These are phyloP conservation scores for Serendipita sp. DNA, from an alignment of 768 basidiomycete species.

Conservation along the genomic window DNA sequence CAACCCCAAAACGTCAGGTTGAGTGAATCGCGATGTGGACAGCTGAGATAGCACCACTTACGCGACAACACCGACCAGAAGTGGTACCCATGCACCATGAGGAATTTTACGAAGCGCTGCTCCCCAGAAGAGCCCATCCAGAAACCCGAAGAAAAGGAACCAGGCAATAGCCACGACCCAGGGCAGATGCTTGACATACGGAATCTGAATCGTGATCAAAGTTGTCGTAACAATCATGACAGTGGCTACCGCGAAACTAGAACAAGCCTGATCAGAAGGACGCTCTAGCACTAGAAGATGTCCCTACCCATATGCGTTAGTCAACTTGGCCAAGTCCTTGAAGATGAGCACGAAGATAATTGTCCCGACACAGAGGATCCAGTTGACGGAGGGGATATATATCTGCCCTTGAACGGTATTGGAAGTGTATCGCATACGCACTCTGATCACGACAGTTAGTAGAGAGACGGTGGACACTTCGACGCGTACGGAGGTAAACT, in stretches of 20 bases:
- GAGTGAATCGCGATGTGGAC: neutral
- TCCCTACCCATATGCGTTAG: conserved; percentile 34
- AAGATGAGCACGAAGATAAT: conserved; percentile 44
- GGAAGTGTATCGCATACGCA: conserved; percentile 46
- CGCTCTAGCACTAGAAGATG: neutral
- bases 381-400: conserved; percentile 50
- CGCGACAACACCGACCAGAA: conserved; percentile 39
- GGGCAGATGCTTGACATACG: conserved; percentile 36
- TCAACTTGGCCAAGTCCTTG: conserved; percentile 34
- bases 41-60: conserved; percentile 17
- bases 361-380: conserved; percentile 36
- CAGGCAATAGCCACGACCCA: conserved; percentile 29
- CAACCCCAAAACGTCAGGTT: too few relatives aligned
- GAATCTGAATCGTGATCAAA: conserved; percentile 41
- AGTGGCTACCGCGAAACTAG: conserved; percentile 48
- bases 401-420: conserved; percentile 46
- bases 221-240: conserved; percentile 49
- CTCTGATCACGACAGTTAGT: conserved; percentile 11
- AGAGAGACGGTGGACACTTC: neutral
- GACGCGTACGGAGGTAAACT: conserved; percentile 32
- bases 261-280: conserved; percentile 11
- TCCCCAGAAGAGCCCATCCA: conserved; percentile 58
- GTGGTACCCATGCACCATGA: conserved; percentile 51
- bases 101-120: conserved; percentile 47
- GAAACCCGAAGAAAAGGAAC: conserved; percentile 43